Conservation (phyloP, 164 flowering plant genomes). For the Malania oleifera region DNA sequence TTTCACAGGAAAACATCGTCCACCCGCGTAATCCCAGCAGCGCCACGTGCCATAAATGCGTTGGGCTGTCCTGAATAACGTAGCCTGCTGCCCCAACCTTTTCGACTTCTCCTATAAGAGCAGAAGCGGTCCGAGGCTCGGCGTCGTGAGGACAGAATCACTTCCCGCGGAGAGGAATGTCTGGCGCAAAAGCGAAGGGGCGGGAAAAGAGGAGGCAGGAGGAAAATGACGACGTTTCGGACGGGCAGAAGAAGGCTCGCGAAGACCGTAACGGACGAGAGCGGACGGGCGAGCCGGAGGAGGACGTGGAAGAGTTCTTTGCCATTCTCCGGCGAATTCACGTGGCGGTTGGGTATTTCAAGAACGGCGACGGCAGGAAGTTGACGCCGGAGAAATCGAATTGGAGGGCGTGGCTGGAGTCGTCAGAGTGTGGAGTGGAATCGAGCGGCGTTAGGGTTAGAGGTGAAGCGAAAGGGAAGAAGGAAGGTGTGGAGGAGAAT, state of each 20-base stretch:
- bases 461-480: not conserved
- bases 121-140: too few species aligned
- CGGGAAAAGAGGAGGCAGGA: not conserved
- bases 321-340: slow-evolving; percentile 37
- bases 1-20: too few species aligned
- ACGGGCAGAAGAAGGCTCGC: not conserved
- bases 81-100: too few species aligned
- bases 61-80: too few species aligned
- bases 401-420: slow-evolving; percentile 22
- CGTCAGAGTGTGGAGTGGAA: too few species aligned
- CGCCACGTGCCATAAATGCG: too few species aligned
- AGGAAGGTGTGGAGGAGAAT: slow-evolving; percentile 6
- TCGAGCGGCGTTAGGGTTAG: slow-evolving; percentile 11
- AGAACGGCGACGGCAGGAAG: slow-evolving; percentile 12
- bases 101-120: too few species aligned
- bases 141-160: too few species aligned
- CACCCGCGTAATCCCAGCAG: too few species aligned
- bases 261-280: not conserved
- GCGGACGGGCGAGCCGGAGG: slow-evolving; percentile 21
- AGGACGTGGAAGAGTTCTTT: slow-evolving; percentile 54
- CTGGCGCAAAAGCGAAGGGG: too few species aligned
- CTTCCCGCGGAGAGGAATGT: too few species aligned
- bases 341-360: slow-evolving; percentile 32
- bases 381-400: slow-evolving; percentile 6
- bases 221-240: not conserved